Conservation (phyloP, 75 land plant species). For the Adiantum capillusveneris region DNA sequence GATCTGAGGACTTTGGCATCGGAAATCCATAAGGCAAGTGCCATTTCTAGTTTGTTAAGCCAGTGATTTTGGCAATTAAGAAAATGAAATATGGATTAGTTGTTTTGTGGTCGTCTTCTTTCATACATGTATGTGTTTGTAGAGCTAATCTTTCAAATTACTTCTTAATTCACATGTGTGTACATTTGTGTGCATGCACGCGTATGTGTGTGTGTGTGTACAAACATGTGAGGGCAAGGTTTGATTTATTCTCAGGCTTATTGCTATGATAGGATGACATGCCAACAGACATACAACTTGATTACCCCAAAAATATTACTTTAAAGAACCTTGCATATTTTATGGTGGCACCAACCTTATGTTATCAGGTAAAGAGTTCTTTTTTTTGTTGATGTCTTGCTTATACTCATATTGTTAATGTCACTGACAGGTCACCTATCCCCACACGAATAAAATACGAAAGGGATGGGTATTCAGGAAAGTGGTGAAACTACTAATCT, state of each 20-base stretch:
- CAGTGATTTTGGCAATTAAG: no score
- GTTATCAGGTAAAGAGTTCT: slow-evolving; percentile 59
- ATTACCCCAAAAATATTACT: slow-evolving; percentile 39
- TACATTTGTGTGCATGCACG: no score
- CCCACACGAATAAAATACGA: slow-evolving; percentile 54
- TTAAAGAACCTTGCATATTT: slow-evolving; percentile 68
- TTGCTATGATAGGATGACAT: slow-evolving; percentile 35
- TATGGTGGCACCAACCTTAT: slow-evolving; percentile 91
- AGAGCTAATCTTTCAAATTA: no score
- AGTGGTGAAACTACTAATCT: slow-evolving; percentile 63
- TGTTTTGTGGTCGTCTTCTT: no score
- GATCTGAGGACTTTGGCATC: slow-evolving; percentile 50
- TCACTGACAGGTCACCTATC: slow-evolving; percentile 60
- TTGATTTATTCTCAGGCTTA: background rate
- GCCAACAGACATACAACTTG: slow-evolving; percentile 15
- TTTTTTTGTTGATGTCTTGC: no score
- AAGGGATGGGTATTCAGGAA: slow-evolving; percentile 92
- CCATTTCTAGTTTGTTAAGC: no score
- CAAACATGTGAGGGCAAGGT: no score
- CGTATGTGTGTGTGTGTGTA: no score
- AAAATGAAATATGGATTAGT: no score
- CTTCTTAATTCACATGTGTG: no score
- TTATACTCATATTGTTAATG: background rate
- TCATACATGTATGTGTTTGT: no score
- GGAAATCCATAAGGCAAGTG: slow-evolving; percentile 35